phyloP scores from a whole-genome alignment of 2,329 filamentous ascomycete species.

The Aspergillus sp. region DNA sequence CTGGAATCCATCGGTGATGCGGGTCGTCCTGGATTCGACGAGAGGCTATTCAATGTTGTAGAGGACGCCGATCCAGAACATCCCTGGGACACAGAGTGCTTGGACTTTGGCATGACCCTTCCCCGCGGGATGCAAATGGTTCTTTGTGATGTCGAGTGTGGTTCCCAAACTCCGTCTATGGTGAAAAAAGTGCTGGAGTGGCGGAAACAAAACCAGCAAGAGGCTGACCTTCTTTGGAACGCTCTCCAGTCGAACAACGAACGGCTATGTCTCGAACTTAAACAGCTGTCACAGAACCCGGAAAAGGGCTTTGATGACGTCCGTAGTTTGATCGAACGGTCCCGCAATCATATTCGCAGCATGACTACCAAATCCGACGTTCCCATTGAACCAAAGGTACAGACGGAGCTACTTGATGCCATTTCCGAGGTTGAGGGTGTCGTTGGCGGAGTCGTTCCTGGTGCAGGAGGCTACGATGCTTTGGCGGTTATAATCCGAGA shows the following conservation, averaged over 20 bases:
- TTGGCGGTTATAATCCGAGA: constrained; percentile 78
- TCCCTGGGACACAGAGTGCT: constrained; percentile 78
- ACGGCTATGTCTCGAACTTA: constrained; percentile 64
- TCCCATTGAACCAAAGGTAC: constrained; percentile 83
- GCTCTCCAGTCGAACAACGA: constrained; percentile 74
- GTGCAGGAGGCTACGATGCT: constrained; percentile 91
- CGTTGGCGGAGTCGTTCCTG: constrained; percentile 87
- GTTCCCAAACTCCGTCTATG: constrained; percentile 91
- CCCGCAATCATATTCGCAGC: constrained; percentile 64
- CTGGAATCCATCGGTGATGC: constrained; percentile 67
- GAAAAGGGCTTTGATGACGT: constrained; percentile 51
- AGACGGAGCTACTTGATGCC: constrained; percentile 81
- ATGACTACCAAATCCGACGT: constrained; percentile 76
- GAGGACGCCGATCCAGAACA: constrained; percentile 53
- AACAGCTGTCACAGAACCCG: constrained; percentile 48
- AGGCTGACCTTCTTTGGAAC: constrained; percentile 72
- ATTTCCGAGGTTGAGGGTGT: constrained; percentile 72
- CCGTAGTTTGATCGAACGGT: constrained; percentile 51
- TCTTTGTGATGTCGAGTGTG: constrained; percentile 96
- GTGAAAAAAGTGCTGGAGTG: constrained; percentile 87
- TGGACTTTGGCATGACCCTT: constrained; percentile 67
- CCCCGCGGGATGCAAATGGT: constrained; percentile 74
- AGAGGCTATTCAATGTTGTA: constrained; percentile 64
- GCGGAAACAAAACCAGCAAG: constrained; percentile 64
- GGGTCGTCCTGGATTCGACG: constrained; percentile 65